Base-by-base conservation (phyloP, 2,329 filamentous ascomycete species). In the Trichophyton mentagrophytes region DNA sequence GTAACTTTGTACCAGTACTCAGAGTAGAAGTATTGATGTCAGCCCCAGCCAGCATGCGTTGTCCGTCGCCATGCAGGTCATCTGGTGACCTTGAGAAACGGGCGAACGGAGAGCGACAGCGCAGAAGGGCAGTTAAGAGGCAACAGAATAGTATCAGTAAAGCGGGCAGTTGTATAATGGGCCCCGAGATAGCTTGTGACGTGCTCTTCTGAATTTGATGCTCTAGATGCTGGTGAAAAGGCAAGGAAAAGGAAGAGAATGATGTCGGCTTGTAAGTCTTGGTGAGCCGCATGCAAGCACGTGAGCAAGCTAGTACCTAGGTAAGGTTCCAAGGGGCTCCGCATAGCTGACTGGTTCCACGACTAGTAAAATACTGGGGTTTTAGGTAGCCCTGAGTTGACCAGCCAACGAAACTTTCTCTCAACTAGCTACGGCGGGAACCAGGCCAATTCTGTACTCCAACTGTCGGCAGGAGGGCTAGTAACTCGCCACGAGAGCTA, bases 1-100 rank as follows among this genome's bases (percentile, higher is more conserved):
- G 51, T 55, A 55, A 55, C 51, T 55, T 55, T 36, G 51, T 55
- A 55, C 51, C 51, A 36, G 51, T 55, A 55, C 51, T 55, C 51
- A 8, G 27, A 7, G 15, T n/a, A 7, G 7, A 55, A 33, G 51
- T 55, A 36, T 55, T 30, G 51, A 55, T 36, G 51, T 17, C 33
- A 55, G 22, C 27, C 27, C 51, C 15, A 38, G 51, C 25, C 5
- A 55, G 51, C 40, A 17, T 55, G 51, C 27, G 51, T 55, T 55
- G 51, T 36, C 51, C 51, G 7, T 55, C 27, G 27, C 30, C 51
- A 55, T 55, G 51, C 51, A 55, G 51, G 51, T 55, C 51, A 55
- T 55, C 51, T 15, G 51, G 51, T 55, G 51, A 55, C 51, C 51
- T 55, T 55, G 51, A 36, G 51, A 36, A 55, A 55, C 51, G 30